A percentile compares a stretch with the other conserved stretches of the same genome.
Conservation (phyloP, 2,329 filamentous ascomycete genomes). For the Sporothrix pallida region DNA sequence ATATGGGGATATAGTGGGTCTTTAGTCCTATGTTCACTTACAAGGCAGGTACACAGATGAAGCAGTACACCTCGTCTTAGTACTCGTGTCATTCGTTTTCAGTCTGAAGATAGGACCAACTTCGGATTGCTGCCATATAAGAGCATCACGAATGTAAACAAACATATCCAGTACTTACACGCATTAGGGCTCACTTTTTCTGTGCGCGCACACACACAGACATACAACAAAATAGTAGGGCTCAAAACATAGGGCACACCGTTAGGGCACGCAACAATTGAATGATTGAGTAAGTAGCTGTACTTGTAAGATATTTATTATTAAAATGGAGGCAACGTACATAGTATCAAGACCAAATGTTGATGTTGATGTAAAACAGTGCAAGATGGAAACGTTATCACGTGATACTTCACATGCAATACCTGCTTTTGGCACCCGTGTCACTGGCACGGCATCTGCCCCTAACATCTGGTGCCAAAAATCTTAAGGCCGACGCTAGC, state of each 20-base stretch:
- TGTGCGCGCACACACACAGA: no score
- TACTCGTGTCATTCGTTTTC: no score
- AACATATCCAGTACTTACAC: no score
- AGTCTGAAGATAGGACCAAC: no score
- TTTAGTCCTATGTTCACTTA: neutral
- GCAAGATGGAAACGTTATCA: neutral
- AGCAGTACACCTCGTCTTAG: no score
- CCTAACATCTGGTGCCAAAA: slow-evolving; percentile 4
- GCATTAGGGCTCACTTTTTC: no score
- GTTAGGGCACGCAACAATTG: neutral
- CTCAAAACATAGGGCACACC: neutral
- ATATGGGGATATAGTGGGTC: neutral
- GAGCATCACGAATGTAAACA: no score
- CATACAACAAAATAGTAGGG: neutral
- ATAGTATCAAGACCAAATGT: neutral
- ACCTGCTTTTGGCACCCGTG: neutral
- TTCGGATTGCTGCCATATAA: no score
- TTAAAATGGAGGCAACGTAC: no score
- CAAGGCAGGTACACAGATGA: no score
- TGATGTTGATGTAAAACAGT: neutral
- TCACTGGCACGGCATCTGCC: neutral
- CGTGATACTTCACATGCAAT: neutral
- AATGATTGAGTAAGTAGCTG: no score
- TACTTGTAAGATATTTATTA: no score
- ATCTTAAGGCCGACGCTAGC: slow-evolving; percentile 21